phyloP scores from a whole-genome alignment of 192 early-diverging fungal genomes.

The Backusella macrospora region DNA sequence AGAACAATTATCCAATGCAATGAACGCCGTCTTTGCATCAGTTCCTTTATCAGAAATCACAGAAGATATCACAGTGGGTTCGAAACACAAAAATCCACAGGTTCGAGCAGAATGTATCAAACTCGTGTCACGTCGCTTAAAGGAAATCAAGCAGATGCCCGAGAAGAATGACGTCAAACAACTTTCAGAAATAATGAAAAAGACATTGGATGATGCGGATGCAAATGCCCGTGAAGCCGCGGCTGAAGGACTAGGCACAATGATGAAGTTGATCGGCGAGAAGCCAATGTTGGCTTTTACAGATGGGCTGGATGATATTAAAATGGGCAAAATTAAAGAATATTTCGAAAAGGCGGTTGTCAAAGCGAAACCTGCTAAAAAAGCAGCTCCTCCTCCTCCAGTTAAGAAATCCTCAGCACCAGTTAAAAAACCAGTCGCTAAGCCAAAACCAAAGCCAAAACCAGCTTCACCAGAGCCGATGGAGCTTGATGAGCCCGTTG shows the following conservation, averaged over 20 bases:
- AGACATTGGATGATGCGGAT: slow-evolving; percentile 83
- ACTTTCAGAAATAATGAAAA: slow-evolving; percentile 75
- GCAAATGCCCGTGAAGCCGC: slow-evolving; percentile 81
- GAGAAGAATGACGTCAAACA: slow-evolving; percentile 81
- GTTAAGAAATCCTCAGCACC: slow-evolving; percentile 17
- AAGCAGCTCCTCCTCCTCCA: slow-evolving; percentile 47
- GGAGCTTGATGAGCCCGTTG: slow-evolving; percentile 33
- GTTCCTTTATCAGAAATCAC: slow-evolving; percentile 70
- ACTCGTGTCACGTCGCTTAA: slow-evolving; percentile 76
- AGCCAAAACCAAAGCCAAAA: slow-evolving; percentile 16
- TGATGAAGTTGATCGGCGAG: slow-evolving; percentile 88
- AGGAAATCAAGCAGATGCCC: slow-evolving; percentile 68
- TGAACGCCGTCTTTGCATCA: slow-evolving; percentile 84
- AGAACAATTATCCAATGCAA: slow-evolving; percentile 75
- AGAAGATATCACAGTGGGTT: slow-evolving; percentile 72
- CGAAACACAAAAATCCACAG: slow-evolving; percentile 93
- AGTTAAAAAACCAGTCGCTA: background rate
- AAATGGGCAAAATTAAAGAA: slow-evolving; percentile 86
- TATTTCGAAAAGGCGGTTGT: slow-evolving; percentile 86
- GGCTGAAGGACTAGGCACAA: slow-evolving; percentile 84
- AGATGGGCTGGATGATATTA: slow-evolving; percentile 88
- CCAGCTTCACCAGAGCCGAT: slow-evolving; percentile 38
- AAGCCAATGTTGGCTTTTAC: slow-evolving; percentile 71
- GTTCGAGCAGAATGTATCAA: slow-evolving; percentile 77
- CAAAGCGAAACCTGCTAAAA: slow-evolving; percentile 61